Evolutionary conservation across 306 rosid genomes (phyloP), one percentile per base, ranked within the genome.

Genomic region (Echinosophora koreensis): DNA sequence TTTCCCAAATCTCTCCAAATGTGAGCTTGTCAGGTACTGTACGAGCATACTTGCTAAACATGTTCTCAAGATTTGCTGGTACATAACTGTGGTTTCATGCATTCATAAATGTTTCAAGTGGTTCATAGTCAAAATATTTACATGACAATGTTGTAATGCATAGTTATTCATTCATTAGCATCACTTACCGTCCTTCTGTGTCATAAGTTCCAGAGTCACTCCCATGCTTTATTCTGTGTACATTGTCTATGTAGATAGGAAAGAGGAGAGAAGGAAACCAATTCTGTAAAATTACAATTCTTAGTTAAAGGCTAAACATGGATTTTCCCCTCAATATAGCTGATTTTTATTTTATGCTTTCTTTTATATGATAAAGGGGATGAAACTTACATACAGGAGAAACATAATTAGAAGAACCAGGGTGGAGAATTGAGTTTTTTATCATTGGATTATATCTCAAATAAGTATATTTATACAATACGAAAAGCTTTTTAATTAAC

Each of bases 251-350:
- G 83, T 94, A 84, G 44, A 94, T 61, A 0, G 98, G 98, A 42
- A 94, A 79, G 49, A 92, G 86, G 0, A 83, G 93, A 66, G 98
- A 94, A 44, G 98, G 97, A 50, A 88, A 35, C 98, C 97, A 92
- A 1, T 77, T 77, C 97, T 92, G 78, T 30, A 56, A 55, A 54
- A 28, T 68, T 15, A 47, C 56, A 50, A 63, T 44, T 41, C 55
- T 15, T 15, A n/a, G 37, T 14, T 12, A 18, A 69, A 69, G 55
- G 27, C 64, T 59, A 47, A 47, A 35, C 18, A 4, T 4, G 18
- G 52, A 47, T 46, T 27, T 55, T 55, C 3, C 4, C 60, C 3
- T 11, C 7, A 18, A 3, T 7, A 18, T 18, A 55, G 5, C 12
- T 22, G 5, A 8, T 28, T 28, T 28, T 56, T 18, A 22, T 49